phyloP scores from a whole-genome alignment of 1,284 basidiomycete species.

The Melampsora medusae region DNA sequence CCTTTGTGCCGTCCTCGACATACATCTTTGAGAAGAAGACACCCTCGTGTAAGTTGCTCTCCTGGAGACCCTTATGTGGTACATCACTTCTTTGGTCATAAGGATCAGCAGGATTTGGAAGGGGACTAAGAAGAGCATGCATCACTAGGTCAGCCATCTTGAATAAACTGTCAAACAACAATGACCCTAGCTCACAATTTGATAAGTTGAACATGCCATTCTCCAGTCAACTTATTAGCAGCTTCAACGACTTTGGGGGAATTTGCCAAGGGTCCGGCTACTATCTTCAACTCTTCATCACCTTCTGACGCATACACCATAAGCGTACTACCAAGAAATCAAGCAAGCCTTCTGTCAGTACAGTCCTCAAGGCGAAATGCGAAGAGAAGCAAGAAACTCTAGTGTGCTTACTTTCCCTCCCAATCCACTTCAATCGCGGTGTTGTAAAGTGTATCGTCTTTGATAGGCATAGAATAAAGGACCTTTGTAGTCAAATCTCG shows the following conservation, averaged over 20 bases:
- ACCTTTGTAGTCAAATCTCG: slow-evolving; percentile 3
- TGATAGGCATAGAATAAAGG: not conserved
- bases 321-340: not conserved
- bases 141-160: too few relatives aligned
- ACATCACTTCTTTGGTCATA: too few relatives aligned
- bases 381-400: not conserved
- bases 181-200: slow-evolving; percentile 2
- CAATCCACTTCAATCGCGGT: slow-evolving; percentile 15
- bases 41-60: too few relatives aligned
- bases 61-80: too few relatives aligned
- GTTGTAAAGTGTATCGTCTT: slow-evolving; percentile 6
- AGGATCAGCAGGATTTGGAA: too few relatives aligned
- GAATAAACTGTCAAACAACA: too few relatives aligned
- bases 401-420: slow-evolving; percentile 1
- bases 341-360: not conserved
- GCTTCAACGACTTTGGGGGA: slow-evolving; percentile 6
- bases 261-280: not conserved
- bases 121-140: too few relatives aligned
- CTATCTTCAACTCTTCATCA: not conserved
- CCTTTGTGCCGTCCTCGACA: too few relatives aligned
- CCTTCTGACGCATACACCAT: slow-evolving; percentile 9
- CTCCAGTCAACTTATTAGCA: slow-evolving; percentile 2
- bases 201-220: slow-evolving; percentile 26
- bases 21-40: too few relatives aligned
- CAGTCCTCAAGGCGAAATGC: too few relatives aligned